Evolutionary conservation across 1,139 yeast genomes (phyloP), one percentile per base, ranked within the genome.

Genomic region (Suhomyces maxii): DNA sequence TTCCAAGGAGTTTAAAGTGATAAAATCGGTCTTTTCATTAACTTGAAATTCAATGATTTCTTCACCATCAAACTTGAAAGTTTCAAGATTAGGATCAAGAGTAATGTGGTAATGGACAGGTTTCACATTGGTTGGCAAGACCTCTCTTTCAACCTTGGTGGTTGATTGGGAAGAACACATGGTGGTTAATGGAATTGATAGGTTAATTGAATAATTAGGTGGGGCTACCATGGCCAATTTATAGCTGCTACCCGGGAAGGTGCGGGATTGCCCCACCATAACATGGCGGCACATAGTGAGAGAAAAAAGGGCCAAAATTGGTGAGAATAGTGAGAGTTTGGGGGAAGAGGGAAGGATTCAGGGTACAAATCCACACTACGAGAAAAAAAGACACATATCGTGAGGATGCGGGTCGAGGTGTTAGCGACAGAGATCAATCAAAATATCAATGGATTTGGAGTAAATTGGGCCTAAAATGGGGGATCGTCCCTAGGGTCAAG

Each of bases 21-120:
- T 75, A 39, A 59, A 64, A 50, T 74, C 63, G 34, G 88, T 71
- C 39, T 69, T 59, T 54, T 84, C 84, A 43, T 76, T 70, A 42
- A 87, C 89, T 39, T 77, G 75, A 55, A 89, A 73, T 43, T 83
- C 84, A 58, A 89, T 84, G 48, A 74, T 74, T 48, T 83, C 86
- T 34, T 68, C 67, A 55, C 96, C 96, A 40, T 74, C 71, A 60
- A 83, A 89, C 51, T 82, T 85, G 76, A 86, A 88, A 41, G 81
- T 80, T 46, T 76, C 77, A 56, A 89, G 82, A 57, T 82, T 74
- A 35, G 96, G 96, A 59, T 87, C 93, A 56, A 89, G 71, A 37
- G 81, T 77, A 53, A 89, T 68, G 53, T 80, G 79, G 64, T 89
- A 89, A 65, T 86, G 88, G 50, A 75, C 59, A 39, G 96, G 95